Base-by-base conservation (phyloP, 2,329 filamentous ascomycete genomes). In the Cadophora sp. region DNA sequence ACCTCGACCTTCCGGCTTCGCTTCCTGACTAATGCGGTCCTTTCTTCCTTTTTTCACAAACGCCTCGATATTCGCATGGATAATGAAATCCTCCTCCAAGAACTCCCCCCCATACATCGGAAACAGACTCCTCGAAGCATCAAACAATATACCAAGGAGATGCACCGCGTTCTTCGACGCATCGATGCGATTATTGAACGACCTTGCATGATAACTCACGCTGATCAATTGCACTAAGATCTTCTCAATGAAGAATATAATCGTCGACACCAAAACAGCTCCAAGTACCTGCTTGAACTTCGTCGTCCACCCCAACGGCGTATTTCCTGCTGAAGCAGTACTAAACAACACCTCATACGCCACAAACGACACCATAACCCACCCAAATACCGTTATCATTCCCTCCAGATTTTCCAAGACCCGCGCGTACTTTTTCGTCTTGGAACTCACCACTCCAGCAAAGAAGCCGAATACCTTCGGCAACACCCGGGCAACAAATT, bases 51-150 rank as follows among this genome's bases (percentile, higher is more conserved):
- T 66, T 5, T 55, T 36, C 2, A 66, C 48, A 47, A 60, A 50
- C 4, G 47, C 41, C 20, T 61, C 55, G 22, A 66, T 61, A 36
- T 43, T 61, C 18, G 27, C 84, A 18, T 92, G 91, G 77, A 97
- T 97, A 75, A 93, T 85, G 76, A 94, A 91, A 79, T 97, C 95
- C 77, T 97, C 95, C 24, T 97, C 91, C 33, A 86, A 84, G 73
- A 97, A 97, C 73, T 97, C 94, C 36, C 83, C 84, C 80, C 93
- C 96, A 81, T 96, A 97, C 80, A 94, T 90, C 39, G 94, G 95
- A 75, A 97, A 98, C 65, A 97, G 83, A 8, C 88, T 85, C 59
- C 93, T 87, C 4, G 94, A 97, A n/a, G 94, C 93, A 70, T 97
- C 93, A 78, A 96, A 97, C 65, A 98, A 88, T 39, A 94, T 81